Conservation (phyloP, 257 asterid genomes). For the Nicotiana noctiflora region DNA sequence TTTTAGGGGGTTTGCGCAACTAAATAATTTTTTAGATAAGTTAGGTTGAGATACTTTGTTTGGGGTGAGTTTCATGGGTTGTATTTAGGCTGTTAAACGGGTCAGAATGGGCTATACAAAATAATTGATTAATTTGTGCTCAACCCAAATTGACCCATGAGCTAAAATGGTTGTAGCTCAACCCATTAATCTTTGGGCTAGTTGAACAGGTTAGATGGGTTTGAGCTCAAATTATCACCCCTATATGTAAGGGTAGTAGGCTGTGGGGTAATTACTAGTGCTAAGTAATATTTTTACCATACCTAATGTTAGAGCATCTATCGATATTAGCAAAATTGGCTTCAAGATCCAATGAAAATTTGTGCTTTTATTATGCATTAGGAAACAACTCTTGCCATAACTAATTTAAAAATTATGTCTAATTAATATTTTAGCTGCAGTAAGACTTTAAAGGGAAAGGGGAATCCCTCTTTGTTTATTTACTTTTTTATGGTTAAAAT, state of each 20-base stretch:
- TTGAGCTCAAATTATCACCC: no score
- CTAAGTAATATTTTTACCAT: neutral
- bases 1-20: no score
- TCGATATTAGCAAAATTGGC: slow-evolving; percentile 17
- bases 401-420: neutral
- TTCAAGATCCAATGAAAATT: slow-evolving; percentile 22
- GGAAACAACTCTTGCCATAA: slow-evolving; percentile 12
- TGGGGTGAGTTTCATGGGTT: no score
- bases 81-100: no score
- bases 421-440: neutral
- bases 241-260: neutral
- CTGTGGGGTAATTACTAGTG: neutral
- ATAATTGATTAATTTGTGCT: no score
- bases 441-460: slow-evolving; percentile 11
- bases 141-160: no score
- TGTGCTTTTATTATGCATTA: slow-evolving; percentile 11
- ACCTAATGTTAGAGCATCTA: slow-evolving; percentile 14
- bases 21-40: no score
- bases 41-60: no score
- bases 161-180: no score
- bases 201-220: no score
- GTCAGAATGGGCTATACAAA: no score
- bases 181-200: no score
- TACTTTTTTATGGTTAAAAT: slow-evolving; percentile 1
- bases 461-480: neutral